These are phyloP conservation scores for Nepenthes alata DNA, from an alignment of 179 eudicot species.

Conservation along the genomic window DNA sequence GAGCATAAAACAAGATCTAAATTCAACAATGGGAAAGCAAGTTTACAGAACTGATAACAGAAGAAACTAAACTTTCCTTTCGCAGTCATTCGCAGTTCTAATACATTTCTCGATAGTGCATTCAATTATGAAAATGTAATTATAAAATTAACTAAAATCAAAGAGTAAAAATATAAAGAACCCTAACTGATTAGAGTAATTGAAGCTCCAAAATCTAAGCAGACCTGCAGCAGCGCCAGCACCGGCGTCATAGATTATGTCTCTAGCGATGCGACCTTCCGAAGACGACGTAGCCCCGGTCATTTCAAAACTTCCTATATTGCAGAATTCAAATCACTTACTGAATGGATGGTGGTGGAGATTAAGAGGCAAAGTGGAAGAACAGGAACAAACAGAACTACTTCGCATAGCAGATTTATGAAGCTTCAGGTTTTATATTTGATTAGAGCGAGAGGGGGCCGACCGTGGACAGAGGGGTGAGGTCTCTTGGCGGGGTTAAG, in stretches of 20 bases:
- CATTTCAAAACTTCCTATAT: conserved; percentile 17
- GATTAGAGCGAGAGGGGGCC: neutral
- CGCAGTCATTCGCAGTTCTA: neutral
- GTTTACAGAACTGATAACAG: neutral
- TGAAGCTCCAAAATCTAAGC: conserved; percentile 3
- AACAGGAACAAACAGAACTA: neutral
- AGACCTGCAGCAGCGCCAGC: conserved; percentile 81
- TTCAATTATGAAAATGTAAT: conserved; percentile 1
- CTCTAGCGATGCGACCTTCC: conserved; percentile 26
- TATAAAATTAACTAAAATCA: neutral
- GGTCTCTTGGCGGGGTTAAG: conserved; percentile 8
- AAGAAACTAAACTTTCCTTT: neutral
- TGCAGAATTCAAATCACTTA: conserved; percentile 2
- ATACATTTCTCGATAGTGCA: no score
- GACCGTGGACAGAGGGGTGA: neutral
- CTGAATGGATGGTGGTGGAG: neutral
- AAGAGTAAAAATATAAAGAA: neutral
- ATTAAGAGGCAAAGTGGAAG: neutral
- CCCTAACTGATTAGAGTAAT: conserved; percentile 4
- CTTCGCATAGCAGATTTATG: neutral
- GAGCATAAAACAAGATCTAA: no score
- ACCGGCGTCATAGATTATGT: conserved; percentile 40
- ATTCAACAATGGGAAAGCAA: no score
- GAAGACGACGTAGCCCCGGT: conserved; percentile 22
- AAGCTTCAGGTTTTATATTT: neutral